These are phyloP conservation scores for Colletotrichum cuscutae DNA, from an alignment of 2,329 filamentous ascomycete species.

Conservation along the genomic window DNA sequence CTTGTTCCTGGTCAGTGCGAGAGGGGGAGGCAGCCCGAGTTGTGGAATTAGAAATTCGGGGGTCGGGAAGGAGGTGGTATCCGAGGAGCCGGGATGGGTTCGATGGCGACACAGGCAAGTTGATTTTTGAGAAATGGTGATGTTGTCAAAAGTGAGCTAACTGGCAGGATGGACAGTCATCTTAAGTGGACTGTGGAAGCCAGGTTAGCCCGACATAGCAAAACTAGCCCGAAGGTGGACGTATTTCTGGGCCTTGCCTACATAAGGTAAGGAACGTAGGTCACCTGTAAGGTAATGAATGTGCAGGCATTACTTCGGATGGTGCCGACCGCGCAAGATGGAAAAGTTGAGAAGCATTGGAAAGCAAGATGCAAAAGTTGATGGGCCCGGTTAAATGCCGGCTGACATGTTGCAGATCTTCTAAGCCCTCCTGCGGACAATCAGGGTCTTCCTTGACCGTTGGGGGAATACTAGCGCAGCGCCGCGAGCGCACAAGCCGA, in stretches of 20 bases:
- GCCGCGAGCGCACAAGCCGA: background rate
- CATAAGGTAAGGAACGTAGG: background rate
- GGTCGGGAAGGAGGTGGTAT: background rate
- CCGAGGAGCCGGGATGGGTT: background rate
- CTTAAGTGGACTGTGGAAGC: background rate
- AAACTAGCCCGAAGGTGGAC: background rate
- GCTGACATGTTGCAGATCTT: background rate
- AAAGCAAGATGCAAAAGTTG: background rate
- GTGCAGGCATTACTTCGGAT: constrained; percentile 13
- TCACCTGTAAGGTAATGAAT: too few relatives aligned
- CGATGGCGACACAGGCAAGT: background rate
- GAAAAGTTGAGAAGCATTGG: background rate
- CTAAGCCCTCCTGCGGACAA: background rate
- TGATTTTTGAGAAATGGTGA: background rate
- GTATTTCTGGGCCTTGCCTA: background rate
- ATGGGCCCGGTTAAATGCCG: constrained; percentile 2
- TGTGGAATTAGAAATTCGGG: background rate
- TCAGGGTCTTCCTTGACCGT: background rate
- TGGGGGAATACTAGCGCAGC: background rate
- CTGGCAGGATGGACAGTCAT: background rate
- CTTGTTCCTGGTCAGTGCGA: background rate
- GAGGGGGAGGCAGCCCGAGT: background rate
- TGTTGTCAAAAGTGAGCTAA: background rate
- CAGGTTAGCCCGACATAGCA: background rate
- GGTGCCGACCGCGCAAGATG: constrained; percentile 9